Evolutionary conservation across 805 yeast genomes (phyloP).

Genomic region (Metschnikowia vanudenii): DNA sequence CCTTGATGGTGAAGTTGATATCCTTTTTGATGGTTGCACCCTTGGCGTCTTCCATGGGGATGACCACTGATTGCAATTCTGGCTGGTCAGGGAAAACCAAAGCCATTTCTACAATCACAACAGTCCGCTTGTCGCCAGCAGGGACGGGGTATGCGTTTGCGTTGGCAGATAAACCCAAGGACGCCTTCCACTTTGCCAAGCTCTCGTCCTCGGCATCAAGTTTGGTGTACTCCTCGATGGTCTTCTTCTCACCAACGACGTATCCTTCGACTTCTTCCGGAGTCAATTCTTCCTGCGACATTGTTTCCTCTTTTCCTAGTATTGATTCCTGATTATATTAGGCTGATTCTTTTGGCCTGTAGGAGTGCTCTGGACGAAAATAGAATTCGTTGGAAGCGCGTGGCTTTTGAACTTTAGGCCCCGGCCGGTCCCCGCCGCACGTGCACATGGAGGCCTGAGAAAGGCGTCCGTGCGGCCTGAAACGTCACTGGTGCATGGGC

Average conservation of each 20-base stretch:
- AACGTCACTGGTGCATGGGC: background rate
- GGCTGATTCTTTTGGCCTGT: too few relatives aligned
- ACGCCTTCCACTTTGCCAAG: constrained; percentile 86
- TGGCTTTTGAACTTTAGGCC: background rate
- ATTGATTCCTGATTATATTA: too few relatives aligned
- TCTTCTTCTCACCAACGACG: constrained; percentile 66
- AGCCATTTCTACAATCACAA: constrained; percentile 76
- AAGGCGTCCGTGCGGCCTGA: background rate
- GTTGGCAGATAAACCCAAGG: constrained; percentile 70
- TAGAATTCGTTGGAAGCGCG: background rate
- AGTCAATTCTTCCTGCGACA: constrained; percentile 47
- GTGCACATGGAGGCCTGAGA: background rate
- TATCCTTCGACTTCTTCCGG: constrained; percentile 67
- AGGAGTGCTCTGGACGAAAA: too few relatives aligned
- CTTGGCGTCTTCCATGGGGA: constrained; percentile 60
- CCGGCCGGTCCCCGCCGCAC: background rate
- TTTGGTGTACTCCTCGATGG: constrained; percentile 76
- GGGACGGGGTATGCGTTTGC: constrained; percentile 56
- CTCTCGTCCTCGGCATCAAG: constrained; percentile 91
- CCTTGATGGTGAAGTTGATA: constrained; percentile 73
- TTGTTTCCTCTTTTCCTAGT: constrained; percentile 3
- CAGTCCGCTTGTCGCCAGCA: constrained; percentile 71
- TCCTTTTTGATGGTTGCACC: constrained; percentile 59
- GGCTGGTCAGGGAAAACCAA: constrained; percentile 63
- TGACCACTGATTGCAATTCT: constrained; percentile 55